Evolutionary conservation across 768 basidiomycete genomes (phyloP), one percentile per base, ranked within the genome.

Genomic region (Candolleomyces aberdarensis): DNA sequence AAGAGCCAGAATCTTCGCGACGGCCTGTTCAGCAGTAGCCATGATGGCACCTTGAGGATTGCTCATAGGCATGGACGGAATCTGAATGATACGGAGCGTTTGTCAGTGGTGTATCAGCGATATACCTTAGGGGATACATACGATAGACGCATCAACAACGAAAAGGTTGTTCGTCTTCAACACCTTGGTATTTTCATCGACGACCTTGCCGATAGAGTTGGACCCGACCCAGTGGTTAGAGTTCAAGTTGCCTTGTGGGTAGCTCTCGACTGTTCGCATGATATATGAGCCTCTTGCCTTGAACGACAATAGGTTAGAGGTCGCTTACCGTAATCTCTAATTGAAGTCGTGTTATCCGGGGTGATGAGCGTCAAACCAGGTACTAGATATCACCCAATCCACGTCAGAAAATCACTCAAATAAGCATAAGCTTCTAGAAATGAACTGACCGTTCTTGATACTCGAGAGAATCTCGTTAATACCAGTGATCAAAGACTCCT

Each of bases 141-240:
- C 77, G 59, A 75, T 71, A 1, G 71, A 77, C 39, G 75, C 76
- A 66, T 86, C 85, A 48, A 84, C 76, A 58, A 86, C 70, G 69
- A 85, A 85, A 62, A 86, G 70, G 63, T 78, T 81, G 64, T 77
- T 76, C 3, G 80, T 81, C 59, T 73, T 71, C 52, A 73, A 72
- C 5, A 87, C 87, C 67, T 84, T 83, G 11, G 78, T 72, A 67
- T 86, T 85, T 61, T 77, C 69, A 62, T 87, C 85, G 19, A 88
- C 85, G 22, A 88, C 86, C 36, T 51, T 62, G 15, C 82, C 81
- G 47, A 87, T 83, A 40, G 68, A 74, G 65, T 78, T 78, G 5
- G 84, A 77, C 19, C 84, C 85, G 17, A 85, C 81, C 85, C 85
- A 87, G 69, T 88, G 86, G 65, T 88, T 88, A 6, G 84, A 85